Conservation (phyloP, 1,139 yeast species). For the Candida pseudoviswanathii region DNA sequence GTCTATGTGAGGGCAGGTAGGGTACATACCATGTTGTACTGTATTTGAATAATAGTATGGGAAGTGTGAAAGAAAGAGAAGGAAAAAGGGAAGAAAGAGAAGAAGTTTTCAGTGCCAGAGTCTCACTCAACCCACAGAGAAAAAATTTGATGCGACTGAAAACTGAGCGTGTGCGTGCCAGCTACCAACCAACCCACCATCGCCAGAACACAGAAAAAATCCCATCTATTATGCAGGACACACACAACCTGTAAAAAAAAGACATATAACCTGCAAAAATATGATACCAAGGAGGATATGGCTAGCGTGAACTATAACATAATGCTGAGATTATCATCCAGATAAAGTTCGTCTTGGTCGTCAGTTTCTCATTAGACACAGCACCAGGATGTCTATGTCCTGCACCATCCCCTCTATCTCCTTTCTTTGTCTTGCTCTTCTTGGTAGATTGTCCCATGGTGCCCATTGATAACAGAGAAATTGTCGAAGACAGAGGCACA, state of each 20-base stretch:
- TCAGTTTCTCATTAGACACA: background rate
- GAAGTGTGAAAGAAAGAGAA: background rate
- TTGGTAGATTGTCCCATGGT: too few species aligned
- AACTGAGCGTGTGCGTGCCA: background rate
- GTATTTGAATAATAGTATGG: constrained; percentile 2
- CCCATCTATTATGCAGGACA: background rate
- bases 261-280: too few species aligned
- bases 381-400: background rate
- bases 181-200: too few species aligned
- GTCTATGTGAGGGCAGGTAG: background rate
- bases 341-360: constrained; percentile 3
- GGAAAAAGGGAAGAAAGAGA: background rate
- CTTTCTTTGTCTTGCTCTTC: too few species aligned
- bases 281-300: background rate
- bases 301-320: background rate
- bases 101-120: background rate
- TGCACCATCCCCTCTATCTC: too few species aligned
- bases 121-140: background rate
- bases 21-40: constrained; percentile 14
- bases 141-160: background rate
- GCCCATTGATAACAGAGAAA: too few species aligned
- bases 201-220: too few species aligned
- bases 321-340: constrained; percentile 8
- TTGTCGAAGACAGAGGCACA: too few species aligned
- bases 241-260: background rate